These are phyloP conservation scores for Stropharia rugosoannulata DNA, from an alignment of 768 basidiomycete genomes.

Conservation along the genomic window DNA sequence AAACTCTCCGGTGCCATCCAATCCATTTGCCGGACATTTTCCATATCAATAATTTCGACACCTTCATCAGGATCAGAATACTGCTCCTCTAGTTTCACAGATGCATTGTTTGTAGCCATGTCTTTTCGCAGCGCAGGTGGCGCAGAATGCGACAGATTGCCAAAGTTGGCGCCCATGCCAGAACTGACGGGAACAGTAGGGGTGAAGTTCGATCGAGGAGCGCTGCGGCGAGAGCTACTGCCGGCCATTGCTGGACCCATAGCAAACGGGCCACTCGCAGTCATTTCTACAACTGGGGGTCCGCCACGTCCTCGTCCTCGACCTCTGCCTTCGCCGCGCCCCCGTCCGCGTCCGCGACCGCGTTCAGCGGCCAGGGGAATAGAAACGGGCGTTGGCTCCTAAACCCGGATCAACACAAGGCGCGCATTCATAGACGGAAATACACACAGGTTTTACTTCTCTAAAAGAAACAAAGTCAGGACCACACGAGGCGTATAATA, in stretches of 20 bases:
- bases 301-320: constrained; percentile 55
- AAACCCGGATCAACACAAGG: constrained; percentile 2
- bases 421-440: background rate
- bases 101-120: constrained; percentile 20
- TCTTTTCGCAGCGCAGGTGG: constrained; percentile 52
- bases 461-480: constrained; percentile 32
- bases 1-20: constrained; percentile 87
- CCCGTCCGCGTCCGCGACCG: constrained; percentile 46
- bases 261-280: constrained; percentile 84
- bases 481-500: constrained; percentile 1
- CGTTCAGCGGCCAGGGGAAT: constrained; percentile 29
- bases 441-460: constrained; percentile 63
- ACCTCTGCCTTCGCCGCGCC: constrained; percentile 49
- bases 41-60: constrained; percentile 85
- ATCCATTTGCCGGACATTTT: constrained; percentile 73
- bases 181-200: constrained; percentile 39
- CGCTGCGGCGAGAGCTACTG: constrained; percentile 44
- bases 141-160: constrained; percentile 48
- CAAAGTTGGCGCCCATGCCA: constrained; percentile 39
- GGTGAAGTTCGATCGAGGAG: constrained; percentile 55
- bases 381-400: constrained; percentile 48
- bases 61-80: constrained; percentile 90
- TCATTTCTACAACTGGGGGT: constrained; percentile 66
- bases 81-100: constrained; percentile 30
- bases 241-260: constrained; percentile 79